Percentiles rank a stretch among this genome's conserved stretches.
phyloP scores from a whole-genome alignment of 345 rosid species.

The Microthlaspi erraticum region DNA sequence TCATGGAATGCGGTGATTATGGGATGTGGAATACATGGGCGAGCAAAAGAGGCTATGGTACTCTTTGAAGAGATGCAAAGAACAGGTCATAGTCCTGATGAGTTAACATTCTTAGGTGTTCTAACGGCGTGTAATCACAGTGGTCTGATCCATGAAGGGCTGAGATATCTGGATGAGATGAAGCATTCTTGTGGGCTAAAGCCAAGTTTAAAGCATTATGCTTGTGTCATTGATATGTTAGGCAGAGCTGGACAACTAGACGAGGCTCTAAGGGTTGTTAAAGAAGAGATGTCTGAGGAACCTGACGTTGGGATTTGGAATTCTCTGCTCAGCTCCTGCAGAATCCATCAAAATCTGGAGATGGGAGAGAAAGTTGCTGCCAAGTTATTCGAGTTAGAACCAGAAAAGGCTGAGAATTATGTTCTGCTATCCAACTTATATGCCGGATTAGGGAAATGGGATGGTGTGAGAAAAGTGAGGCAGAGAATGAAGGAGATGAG shows the following conservation, averaged over 20 bases:
- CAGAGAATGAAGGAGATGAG: conserved; percentile 60
- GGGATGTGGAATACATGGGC: conserved; percentile 72
- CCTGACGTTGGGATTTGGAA: conserved; percentile 69
- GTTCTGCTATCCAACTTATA: conserved; percentile 68
- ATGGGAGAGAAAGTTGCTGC: conserved; percentile 61
- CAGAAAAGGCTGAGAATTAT: conserved; percentile 59
- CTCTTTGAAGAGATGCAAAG: conserved; percentile 66
- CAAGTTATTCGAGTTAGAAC: conserved; percentile 59
- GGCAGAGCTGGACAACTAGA: conserved; percentile 65
- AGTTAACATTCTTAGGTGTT: conserved; percentile 60
- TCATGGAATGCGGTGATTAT: conserved; percentile 69
- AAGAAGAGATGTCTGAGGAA: conserved; percentile 60
- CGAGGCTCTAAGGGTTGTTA: conserved; percentile 53
- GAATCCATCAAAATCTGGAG: conserved; percentile 50
- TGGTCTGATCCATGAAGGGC: conserved; percentile 59
- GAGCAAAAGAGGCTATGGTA: conserved; percentile 53
- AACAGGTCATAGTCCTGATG: conserved; percentile 55
- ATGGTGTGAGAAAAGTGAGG: conserved; percentile 60
- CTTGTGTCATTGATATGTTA: conserved; percentile 74
- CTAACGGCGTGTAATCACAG: conserved; percentile 68
- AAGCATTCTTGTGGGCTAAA: conserved; percentile 41
- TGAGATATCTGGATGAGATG: conserved; percentile 59
- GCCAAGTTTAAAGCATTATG: conserved; percentile 71
- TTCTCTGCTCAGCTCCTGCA: conserved; percentile 72
- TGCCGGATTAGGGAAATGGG: conserved; percentile 65